A percentile compares a stretch with the other conserved stretches of the same genome.
These are phyloP conservation scores for Penicillium flavigenum DNA, from an alignment of 495 filamentous ascomycete genomes.

Conservation along the genomic window DNA sequence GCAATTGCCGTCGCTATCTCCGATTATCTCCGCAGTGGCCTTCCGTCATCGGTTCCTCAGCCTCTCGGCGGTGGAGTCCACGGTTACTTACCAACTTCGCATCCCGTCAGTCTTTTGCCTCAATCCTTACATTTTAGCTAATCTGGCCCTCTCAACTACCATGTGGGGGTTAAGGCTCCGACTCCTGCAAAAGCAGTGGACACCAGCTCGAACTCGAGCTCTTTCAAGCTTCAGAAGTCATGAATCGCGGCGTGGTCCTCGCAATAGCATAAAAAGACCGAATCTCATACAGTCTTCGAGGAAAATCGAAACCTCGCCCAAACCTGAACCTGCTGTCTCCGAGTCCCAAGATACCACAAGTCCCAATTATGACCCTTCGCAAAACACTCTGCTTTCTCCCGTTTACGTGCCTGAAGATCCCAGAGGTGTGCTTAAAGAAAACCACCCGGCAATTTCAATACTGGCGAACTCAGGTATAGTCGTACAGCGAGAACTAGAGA, in stretches of 20 bases:
- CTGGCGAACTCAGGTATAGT: constrained; percentile 64
- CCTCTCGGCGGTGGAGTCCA: not conserved
- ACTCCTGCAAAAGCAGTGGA: constrained; percentile 22
- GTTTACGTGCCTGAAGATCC: constrained; percentile 64
- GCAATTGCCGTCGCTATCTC: constrained; percentile 28
- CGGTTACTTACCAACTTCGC: not conserved
- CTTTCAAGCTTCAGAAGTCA: constrained; percentile 35
- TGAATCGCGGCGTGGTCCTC: constrained; percentile 29
- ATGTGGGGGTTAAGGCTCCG: constrained; percentile 39
- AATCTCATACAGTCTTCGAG: constrained; percentile 17
- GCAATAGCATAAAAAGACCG: constrained; percentile 34
- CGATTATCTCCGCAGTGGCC: constrained; percentile 35
- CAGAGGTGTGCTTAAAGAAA: constrained; percentile 58
- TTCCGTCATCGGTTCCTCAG: constrained; percentile 27
- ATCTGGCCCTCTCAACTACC: not conserved
- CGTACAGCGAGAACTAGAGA: constrained; percentile 63
- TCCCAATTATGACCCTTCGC: constrained; percentile 38
- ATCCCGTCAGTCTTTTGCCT: not conserved
- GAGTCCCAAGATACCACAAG: constrained; percentile 19
- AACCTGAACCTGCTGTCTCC: constrained; percentile 9
- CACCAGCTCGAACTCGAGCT: constrained; percentile 28
- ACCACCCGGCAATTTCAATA: constrained; percentile 59
- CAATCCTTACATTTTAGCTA: not conserved
- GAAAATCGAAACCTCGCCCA: constrained; percentile 11
- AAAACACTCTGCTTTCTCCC: constrained; percentile 51